Base-by-base conservation (phyloP, 257 asterid genomes). In the Gentiana dahurica region DNA sequence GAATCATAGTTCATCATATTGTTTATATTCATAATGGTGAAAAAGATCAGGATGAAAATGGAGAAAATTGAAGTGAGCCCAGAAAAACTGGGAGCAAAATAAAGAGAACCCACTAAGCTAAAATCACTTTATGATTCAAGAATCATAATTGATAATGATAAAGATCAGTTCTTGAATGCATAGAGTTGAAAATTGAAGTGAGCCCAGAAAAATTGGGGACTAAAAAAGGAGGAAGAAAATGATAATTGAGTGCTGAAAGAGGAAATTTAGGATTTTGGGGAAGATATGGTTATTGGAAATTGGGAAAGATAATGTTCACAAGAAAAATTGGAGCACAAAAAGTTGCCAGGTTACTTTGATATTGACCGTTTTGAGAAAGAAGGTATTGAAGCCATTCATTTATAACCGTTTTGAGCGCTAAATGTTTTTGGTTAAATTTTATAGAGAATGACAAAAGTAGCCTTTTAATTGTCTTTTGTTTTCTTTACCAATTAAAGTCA, bases 291-390 rank as follows among this genome's bases (percentile, higher is more conserved):
- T 24, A 24, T 24, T 24, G 24, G 24, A 24, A 24, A 24, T 24
- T 24, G 65, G 77, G 77, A 54, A 46, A 58, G 81, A 81, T 78
- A 73, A 69, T 62, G 89, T 83, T 66, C 84, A 75, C 79, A 70
- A 49, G 68, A 41, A 77, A 57, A 65, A 63, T 73, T 59, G 51
- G 73, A 57, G 57, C 47, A 12, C 43, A 12, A 47, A 73, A 64
- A 4, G 32, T 51, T 54, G 73, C 67, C 71, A 67, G 61, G 67
- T 60, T 59, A 71, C 67, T 12, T 12, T 12, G 32, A 4, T 1
- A 45, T 10, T 2, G 3, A 1, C 6, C 6, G 51, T 34, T n/a
- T 13, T 13, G 13, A 35, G 6, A 50, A 39, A 0, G 3, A 41
- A 38, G 3, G 64, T n/a, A 6, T 3, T n/a, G 12, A 47, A 46